Evolutionary conservation across 169 alveolate species (phyloP).

Genomic region (Babesia microti): DNA sequence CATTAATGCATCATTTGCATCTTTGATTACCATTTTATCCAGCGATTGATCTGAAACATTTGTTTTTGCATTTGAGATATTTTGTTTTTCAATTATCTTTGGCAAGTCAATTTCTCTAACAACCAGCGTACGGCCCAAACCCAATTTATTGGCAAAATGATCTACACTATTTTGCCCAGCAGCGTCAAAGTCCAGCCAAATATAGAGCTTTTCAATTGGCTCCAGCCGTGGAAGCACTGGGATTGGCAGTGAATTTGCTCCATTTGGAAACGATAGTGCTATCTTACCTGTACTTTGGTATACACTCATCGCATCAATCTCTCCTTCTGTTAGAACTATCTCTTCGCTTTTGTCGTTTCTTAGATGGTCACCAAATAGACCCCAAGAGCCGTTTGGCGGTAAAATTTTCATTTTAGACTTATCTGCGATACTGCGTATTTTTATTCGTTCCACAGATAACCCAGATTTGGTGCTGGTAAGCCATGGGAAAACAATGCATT

Average conservation of each 20-base stretch:
- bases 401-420: conserved; percentile 70
- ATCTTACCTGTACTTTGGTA: conserved; percentile 78
- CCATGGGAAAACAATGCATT: conserved; percentile 50
- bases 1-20: conserved; percentile 86
- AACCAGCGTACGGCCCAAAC: conserved; percentile 74
- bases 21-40: conserved; percentile 51
- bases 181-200: conserved; percentile 88
- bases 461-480: conserved; percentile 10
- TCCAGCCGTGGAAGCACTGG: conserved; percentile 80
- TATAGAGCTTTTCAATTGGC: conserved; percentile 69
- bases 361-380: conserved; percentile 83
- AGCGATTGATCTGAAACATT: conserved; percentile 4
- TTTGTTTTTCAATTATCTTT: conserved; percentile 16
- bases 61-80: conserved; percentile 3
- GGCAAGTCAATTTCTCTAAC: conserved; percentile 53
- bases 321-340: conserved; percentile 90
- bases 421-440: conserved; percentile 56
- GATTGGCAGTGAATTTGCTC: conserved; percentile 81
- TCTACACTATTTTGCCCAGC: conserved; percentile 83
- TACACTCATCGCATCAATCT: conserved; percentile 91
- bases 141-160: conserved; percentile 82
- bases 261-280: conserved; percentile 87
- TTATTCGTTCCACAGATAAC: conserved; percentile 44
- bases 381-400: conserved; percentile 81
- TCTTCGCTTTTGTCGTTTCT: conserved; percentile 46